phyloP scores from a whole-genome alignment of 306 rosid species.

The Vigna trinervia region DNA sequence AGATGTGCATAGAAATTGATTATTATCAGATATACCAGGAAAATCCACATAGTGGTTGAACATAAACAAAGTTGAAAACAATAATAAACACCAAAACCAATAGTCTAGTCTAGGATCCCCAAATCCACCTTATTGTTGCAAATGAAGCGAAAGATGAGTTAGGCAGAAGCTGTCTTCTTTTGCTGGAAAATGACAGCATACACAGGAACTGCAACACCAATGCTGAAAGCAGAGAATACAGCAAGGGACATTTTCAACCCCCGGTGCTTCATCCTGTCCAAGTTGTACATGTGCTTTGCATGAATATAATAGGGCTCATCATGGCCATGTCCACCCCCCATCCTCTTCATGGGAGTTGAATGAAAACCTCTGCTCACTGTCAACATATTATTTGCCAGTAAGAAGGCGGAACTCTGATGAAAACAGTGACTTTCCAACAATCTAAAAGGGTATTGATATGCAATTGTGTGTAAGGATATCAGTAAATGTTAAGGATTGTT shows the following conservation, averaged over 20 bases:
- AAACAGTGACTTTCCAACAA: not conserved
- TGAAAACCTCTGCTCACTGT: conserved; percentile 58
- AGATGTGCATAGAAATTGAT: conserved; percentile 30
- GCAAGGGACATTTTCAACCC: conserved; percentile 60
- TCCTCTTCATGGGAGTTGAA: conserved; percentile 59
- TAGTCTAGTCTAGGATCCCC: conserved; percentile 41
- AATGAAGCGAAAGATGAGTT: conserved; percentile 26
- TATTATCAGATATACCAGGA: conserved; percentile 46
- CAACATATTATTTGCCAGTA: conserved; percentile 27
- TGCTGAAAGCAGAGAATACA: conserved; percentile 59
- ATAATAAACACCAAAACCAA: conserved; percentile 33
- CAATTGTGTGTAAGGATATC: not conserved
- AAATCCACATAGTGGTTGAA: conserved; percentile 44
- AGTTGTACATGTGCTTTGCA: conserved; percentile 63
- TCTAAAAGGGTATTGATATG: conserved; percentile 1
- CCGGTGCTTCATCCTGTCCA: conserved; percentile 58
- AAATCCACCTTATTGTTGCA: conserved; percentile 42
- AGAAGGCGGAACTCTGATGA: not conserved
- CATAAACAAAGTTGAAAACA: conserved; percentile 38
- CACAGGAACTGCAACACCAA: conserved; percentile 58
- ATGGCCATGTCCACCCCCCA: conserved; percentile 63
- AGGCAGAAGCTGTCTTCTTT: conserved; percentile 61
- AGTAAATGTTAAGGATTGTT: not conserved
- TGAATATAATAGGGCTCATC: conserved; percentile 57
- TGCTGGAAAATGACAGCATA: conserved; percentile 65